phyloP scores from a whole-genome alignment of 768 basidiomycete species.

The Kwoniella sp. region DNA sequence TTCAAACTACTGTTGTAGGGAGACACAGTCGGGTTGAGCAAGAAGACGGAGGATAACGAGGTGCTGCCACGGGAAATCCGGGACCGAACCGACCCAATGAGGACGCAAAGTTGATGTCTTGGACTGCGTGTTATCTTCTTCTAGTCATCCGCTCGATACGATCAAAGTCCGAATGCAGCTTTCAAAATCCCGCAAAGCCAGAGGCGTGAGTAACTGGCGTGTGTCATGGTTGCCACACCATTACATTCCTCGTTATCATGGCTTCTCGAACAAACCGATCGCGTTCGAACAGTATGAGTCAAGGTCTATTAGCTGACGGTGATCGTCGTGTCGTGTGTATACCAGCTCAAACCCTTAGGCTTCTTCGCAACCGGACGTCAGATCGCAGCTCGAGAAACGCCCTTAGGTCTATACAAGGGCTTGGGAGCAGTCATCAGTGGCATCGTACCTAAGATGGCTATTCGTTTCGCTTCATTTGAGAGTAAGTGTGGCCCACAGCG shows the following conservation, averaged over 20 bases:
- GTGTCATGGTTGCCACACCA: background rate
- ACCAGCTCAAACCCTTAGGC: slow-evolving; percentile 88
- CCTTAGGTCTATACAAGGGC: slow-evolving; percentile 95
- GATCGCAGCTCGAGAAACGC: slow-evolving; percentile 88
- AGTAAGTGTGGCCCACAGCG: slow-evolving; percentile 55
- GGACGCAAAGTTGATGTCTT: no score
- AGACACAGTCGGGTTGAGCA: background rate
- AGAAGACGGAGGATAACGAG: background rate
- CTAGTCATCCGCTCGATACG: slow-evolving; percentile 92
- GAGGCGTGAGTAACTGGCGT: slow-evolving; percentile 81
- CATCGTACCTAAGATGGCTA: slow-evolving; percentile 99
- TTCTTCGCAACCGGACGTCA: slow-evolving; percentile 87
- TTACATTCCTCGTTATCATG: no score
- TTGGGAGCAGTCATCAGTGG: slow-evolving; percentile 94
- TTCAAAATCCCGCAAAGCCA: slow-evolving; percentile 71
- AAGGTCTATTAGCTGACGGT: slow-evolving; percentile 1
- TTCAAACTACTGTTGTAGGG: no score
- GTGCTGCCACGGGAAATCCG: no score
- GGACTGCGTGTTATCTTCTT: background rate
- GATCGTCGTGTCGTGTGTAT: background rate
- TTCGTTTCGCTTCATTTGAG: slow-evolving; percentile 97
- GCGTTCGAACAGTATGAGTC: no score
- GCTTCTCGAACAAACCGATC: no score
- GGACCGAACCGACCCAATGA: no score
- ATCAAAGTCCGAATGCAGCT: slow-evolving; percentile 99